Evolutionary conservation across 2,329 filamentous ascomycete species (phyloP).

Genomic region (Aspergillus calidoustus): DNA sequence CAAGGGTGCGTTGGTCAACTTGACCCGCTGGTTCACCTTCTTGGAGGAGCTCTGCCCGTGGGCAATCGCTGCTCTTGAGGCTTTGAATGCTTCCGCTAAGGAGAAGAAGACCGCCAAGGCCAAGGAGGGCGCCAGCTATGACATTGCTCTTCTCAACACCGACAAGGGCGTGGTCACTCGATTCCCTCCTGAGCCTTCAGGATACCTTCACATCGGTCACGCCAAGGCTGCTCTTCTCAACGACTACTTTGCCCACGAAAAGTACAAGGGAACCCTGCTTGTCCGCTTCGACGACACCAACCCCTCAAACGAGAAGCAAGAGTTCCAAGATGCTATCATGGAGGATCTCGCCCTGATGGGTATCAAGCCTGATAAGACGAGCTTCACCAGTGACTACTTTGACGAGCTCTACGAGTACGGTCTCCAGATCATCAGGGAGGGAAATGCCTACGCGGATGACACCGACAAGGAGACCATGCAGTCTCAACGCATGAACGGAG

Average conservation of each 20-base stretch:
- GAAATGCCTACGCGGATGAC: conserved; percentile 92
- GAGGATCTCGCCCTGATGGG: conserved; percentile 91
- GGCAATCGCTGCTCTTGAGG: conserved; percentile 71
- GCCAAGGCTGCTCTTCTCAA: conserved; percentile 92
- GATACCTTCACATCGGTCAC: conserved; percentile 94
- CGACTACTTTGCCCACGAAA: conserved; percentile 94
- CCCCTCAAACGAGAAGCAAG: conserved; percentile 94
- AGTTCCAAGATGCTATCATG: conserved; percentile 91
- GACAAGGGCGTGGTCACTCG: conserved; percentile 89
- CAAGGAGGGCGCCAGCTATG: conserved; percentile 84
- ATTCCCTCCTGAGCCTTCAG: conserved; percentile 94
- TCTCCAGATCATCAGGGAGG: conserved; percentile 81
- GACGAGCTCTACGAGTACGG: conserved; percentile 86
- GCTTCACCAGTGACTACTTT: conserved; percentile 96
- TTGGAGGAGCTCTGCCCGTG: conserved; percentile 82
- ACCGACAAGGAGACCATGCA: conserved; percentile 89
- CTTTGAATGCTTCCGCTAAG: conserved; percentile 69
- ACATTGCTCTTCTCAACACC: conserved; percentile 81
- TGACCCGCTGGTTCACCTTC: conserved; percentile 85
- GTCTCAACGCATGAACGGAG: conserved; percentile 79
- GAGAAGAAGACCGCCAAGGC: conserved; percentile 71
- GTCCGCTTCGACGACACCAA: conserved; percentile 98
- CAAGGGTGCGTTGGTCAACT: conserved; percentile 74
- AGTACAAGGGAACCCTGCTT: conserved; percentile 87
- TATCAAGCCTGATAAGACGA: conserved; percentile 82